These are phyloP conservation scores for Salix viminalis DNA, from an alignment of 345 rosid species.

Conservation along the genomic window DNA sequence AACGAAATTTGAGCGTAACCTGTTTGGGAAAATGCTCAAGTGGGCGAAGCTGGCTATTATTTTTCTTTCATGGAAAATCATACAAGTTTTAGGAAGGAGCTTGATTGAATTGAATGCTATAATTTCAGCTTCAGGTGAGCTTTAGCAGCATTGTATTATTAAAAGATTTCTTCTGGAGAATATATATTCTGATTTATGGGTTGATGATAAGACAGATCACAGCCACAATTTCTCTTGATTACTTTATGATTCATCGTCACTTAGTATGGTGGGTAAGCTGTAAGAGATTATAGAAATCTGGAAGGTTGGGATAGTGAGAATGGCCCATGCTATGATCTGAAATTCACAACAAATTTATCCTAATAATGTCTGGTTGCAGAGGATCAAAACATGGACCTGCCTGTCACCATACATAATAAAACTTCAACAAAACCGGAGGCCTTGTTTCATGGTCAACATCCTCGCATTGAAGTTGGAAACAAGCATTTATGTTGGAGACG, in stretches of 20 bases:
- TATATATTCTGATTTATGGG: too few species aligned
- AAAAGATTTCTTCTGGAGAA: too few species aligned
- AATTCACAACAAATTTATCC: neutral
- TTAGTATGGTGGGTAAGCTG: neutral
- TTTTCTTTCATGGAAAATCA: neutral
- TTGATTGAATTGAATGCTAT: too few species aligned
- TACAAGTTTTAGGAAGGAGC: too few species aligned
- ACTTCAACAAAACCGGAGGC: neutral
- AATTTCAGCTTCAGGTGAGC: too few species aligned
- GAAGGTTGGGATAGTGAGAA: neutral
- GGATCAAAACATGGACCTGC: neutral
- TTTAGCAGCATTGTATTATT: too few species aligned
- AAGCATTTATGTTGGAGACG: neutral
- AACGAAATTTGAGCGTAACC: constrained; percentile 1
- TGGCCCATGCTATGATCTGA: neutral
- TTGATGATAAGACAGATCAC: too few species aligned
- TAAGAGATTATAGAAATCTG: neutral
- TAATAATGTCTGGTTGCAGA: neutral
- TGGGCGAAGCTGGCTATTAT: neutral
- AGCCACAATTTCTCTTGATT: too few species aligned
- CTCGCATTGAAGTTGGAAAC: neutral
- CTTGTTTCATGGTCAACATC: neutral
- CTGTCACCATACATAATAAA: neutral
- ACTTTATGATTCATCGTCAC: neutral
- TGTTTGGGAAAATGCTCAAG: constrained; percentile 20